These are phyloP conservation scores for Monosporascus sp. DNA, from an alignment of 2,329 filamentous ascomycete genomes.

Conservation along the genomic window DNA sequence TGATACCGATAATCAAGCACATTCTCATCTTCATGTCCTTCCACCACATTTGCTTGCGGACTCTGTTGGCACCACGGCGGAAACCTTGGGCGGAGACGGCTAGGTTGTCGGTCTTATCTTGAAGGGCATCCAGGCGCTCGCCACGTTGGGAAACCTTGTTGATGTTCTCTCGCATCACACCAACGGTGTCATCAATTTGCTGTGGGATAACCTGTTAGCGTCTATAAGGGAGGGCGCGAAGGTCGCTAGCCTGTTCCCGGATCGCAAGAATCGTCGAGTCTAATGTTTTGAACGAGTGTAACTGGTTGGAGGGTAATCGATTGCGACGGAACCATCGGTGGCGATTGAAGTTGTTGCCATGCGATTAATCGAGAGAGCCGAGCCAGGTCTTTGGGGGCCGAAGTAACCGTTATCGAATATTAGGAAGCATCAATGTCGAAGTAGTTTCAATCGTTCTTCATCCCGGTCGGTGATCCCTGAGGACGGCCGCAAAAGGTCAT, in stretches of 20 bases:
- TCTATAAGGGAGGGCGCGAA: background rate
- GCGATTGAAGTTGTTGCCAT: too few species aligned
- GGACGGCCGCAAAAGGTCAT: too few species aligned
- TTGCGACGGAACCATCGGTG: too few species aligned
- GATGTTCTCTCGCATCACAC: constrained; percentile 96
- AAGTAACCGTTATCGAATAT: too few species aligned
- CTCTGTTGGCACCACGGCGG: constrained; percentile 90
- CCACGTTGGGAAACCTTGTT: constrained; percentile 94
- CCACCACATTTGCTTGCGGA: constrained; percentile 99
- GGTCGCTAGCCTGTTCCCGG: constrained; percentile 6
- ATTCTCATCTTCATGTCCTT: constrained; percentile 99
- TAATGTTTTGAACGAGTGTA: background rate
- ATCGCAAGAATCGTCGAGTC: background rate
- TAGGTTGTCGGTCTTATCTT: constrained; percentile 70
- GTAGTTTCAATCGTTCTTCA: too few species aligned
- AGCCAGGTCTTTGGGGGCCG: too few species aligned
- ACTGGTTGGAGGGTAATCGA: too few species aligned
- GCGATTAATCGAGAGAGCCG: too few species aligned
- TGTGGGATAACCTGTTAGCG: constrained; percentile 32
- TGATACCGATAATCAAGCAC: constrained; percentile 85
- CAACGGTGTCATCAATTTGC: constrained; percentile 97
- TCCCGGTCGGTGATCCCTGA: too few species aligned
- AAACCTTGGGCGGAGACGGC: constrained; percentile 91
- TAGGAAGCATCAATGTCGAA: too few species aligned
- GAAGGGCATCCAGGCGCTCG: constrained; percentile 30